Percentiles rank a stretch among this genome's conserved stretches.
Conservation (phyloP, 306 rosid genomes). For the Rosa lucieae region DNA sequence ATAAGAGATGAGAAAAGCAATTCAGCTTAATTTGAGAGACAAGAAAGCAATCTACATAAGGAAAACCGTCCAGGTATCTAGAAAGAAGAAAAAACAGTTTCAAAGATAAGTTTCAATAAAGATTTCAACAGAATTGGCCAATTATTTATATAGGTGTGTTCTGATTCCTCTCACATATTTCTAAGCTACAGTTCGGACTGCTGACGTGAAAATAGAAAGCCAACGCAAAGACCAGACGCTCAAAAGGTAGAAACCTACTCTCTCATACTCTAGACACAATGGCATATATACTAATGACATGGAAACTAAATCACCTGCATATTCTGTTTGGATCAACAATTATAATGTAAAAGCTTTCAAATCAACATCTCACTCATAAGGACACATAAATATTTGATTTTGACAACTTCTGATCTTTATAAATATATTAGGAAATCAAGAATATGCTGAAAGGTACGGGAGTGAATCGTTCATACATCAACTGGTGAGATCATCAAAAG, state of each 20-base stretch:
- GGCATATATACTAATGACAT: neutral
- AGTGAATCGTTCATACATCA: constrained; percentile 51
- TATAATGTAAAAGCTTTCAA: neutral
- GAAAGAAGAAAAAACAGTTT: too few species aligned
- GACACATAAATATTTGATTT: neutral
- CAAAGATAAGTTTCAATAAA: too few species aligned
- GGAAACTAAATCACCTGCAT: neutral
- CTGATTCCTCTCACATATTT: too few species aligned
- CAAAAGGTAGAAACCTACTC: too few species aligned
- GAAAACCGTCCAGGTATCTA: neutral
- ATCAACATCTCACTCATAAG: neutral
- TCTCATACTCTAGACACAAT: neutral
- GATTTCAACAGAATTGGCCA: too few species aligned
- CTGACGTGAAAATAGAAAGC: too few species aligned
- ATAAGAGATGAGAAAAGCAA: constrained; percentile 20
- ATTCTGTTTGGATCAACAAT: neutral
- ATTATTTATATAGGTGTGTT: too few species aligned
- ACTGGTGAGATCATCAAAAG: constrained; percentile 10
- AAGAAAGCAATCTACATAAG: neutral
- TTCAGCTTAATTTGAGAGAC: neutral
- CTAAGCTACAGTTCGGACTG: too few species aligned
- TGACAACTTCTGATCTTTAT: neutral
- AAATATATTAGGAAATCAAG: neutral
- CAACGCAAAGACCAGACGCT: too few species aligned
- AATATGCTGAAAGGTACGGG: neutral